Evolutionary conservation across 106 monocot species (phyloP), one percentile per base, ranked within the genome.

Genomic region (Dendrobium chrysotoxum): DNA sequence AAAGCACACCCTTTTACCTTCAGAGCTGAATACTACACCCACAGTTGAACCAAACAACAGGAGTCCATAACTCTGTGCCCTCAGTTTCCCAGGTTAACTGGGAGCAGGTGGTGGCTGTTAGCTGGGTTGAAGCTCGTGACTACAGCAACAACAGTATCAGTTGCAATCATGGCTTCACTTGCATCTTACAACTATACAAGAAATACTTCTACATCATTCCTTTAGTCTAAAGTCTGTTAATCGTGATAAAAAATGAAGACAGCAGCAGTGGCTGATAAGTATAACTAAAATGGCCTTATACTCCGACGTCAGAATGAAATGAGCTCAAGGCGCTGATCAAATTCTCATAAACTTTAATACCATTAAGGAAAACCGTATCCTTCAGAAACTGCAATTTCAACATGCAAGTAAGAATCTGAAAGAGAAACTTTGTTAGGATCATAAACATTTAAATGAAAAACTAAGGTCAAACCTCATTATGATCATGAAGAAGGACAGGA

Each of bases 401-500:
- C 41, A 30, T 30, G 30, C 30, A 30, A 30, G 30, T 30, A 30
- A 30, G 30, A 30, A 30, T 30, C 30, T 30, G 30, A 30, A 30
- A 30, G 30, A 30, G 30, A 30, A 30, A 30, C 30, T 30, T 30
- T 30, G 30, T 73, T 13, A 72, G 18, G 21, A n/a, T 75, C 23
- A 25, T n/a, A 50, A 61, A n/a, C 5, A 53, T 35, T 75, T n/a
- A 72, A 73, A 54, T 39, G 9, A 46, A 79, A 67, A 80, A 44
- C 28, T 28, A 67, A 38, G 3, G 39, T 26, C 3, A 21, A 21
- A 98, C 98, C 92, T 99, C 98, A 75, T 99, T 92, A 50, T 99
- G 91, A 39, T 99, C 98, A 78, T 99, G 98, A 57, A 99, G 98
- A 58, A 95, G 68, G 75, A 99, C 91, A 1, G 98, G 98, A 81